phyloP scores from a whole-genome alignment of 768 basidiomycete genomes.

The Phylloporus sp. region DNA sequence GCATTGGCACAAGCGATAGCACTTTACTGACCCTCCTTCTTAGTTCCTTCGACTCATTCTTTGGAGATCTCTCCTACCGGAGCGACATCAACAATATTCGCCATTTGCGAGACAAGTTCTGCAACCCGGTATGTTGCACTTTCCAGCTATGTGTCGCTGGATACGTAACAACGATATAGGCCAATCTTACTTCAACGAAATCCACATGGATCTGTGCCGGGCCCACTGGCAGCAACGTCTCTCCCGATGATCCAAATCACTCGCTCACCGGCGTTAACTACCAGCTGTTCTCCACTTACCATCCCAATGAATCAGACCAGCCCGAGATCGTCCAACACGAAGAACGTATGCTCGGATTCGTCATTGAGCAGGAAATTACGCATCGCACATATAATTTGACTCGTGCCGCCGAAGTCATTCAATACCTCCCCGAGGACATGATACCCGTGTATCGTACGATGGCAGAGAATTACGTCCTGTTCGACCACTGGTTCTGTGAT shows the following conservation, averaged over 20 bases:
- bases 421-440: conserved; percentile 19
- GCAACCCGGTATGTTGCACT: conserved; percentile 17
- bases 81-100: conserved; percentile 22
- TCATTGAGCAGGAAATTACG: conserved; percentile 18
- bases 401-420: conserved; percentile 17
- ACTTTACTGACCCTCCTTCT: not conserved
- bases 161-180: conserved; percentile 5
- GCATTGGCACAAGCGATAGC: not conserved
- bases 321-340: not conserved
- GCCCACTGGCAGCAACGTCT: conserved; percentile 13
- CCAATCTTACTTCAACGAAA: conserved; percentile 11
- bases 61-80: conserved; percentile 25
- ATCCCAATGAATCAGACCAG: conserved; percentile 16
- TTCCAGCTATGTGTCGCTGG: not conserved
- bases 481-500: conserved; percentile 24
- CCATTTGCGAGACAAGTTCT: conserved; percentile 15
- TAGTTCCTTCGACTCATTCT: conserved; percentile 25
- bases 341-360: conserved; percentile 22
- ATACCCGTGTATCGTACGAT: conserved; percentile 23
- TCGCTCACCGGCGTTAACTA: conserved; percentile 22
- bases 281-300: conserved; percentile 19
- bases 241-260: conserved; percentile 25
- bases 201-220: conserved; percentile 16
- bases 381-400: conserved; percentile 6
- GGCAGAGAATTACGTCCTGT: conserved; percentile 23